A percentile compares a stretch with the other conserved stretches of the same genome.
Conservation (phyloP, 2,329 filamentous ascomycete species). For the Aspergillus udagawae region DNA sequence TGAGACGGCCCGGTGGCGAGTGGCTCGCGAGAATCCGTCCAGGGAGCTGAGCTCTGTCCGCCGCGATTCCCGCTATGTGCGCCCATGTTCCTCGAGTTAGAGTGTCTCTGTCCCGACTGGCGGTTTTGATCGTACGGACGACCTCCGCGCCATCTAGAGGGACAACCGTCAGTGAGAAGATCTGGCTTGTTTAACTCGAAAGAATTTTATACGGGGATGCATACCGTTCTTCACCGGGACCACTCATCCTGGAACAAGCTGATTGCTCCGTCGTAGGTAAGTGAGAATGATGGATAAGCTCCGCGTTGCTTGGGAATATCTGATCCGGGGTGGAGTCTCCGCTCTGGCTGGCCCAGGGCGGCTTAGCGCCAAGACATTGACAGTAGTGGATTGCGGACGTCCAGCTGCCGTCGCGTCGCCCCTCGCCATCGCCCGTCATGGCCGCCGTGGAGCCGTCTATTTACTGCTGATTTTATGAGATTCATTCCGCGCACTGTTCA, state of each 20-base stretch:
- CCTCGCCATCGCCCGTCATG: constrained; percentile 2
- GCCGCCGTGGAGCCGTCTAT: neutral
- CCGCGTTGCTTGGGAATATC: neutral
- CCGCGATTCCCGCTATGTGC: constrained; percentile 30
- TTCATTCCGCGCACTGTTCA: neutral
- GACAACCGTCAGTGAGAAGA: constrained; percentile 9
- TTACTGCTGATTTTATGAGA: neutral
- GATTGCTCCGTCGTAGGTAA: neutral
- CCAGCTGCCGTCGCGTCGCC: constrained; percentile 12
- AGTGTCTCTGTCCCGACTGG: constrained; percentile 34
- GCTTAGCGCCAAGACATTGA: constrained; percentile 7
- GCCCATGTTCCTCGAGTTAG: constrained; percentile 29
- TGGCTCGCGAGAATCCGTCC: constrained; percentile 25
- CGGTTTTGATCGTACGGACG: constrained; percentile 34
- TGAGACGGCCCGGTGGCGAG: constrained; percentile 17
- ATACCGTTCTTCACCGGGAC: constrained; percentile 30
- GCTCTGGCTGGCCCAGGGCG: constrained; percentile 7
- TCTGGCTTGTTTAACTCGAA: neutral
- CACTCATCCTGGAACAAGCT: constrained; percentile 28
- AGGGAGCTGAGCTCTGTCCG: constrained; percentile 25
- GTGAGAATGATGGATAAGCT: constrained; percentile 12
- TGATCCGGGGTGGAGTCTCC: constrained; percentile 10
- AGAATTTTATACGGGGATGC: neutral
- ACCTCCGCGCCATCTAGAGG: constrained; percentile 38
- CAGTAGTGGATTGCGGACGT: constrained; percentile 3